Evolutionary conservation across 345 rosid genomes (phyloP), one percentile per base, ranked within the genome.

Genomic region (Acer saccharum): DNA sequence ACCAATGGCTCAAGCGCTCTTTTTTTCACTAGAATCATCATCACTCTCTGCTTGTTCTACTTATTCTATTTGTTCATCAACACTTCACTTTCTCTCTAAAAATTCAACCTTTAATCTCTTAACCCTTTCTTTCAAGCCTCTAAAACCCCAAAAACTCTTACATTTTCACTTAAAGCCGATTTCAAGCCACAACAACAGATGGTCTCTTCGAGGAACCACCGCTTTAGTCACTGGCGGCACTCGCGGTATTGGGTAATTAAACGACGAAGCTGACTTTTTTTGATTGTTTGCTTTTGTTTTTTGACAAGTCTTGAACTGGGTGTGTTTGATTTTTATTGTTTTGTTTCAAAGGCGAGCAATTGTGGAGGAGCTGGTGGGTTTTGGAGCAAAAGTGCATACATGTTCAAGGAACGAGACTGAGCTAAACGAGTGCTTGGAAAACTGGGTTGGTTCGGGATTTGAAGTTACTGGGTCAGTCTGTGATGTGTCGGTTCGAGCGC

Each of bases 371-470:
- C 75, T 94, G 65, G 86, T 75, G 23, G 88, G 86, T 50, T 85
- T 90, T 73, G 98, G 94, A 69, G 97, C 98, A 61, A 76, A 77
- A 75, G 91, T 94, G 67, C 91, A 92, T 78, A 90, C 94, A 2
- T 94, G 97, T 75, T 86, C 89, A 64, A 85, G 97, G 67, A 87
- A 86, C 62, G 87, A 76, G 77, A 76, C 41, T 13, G 93, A 92
- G 86, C 87, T 92, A 0, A 75, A 80, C 1, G 52, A 79, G 6
- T 79, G 86, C 81, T 63, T 94, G 78, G 57, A 78, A 39, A 90
- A 86, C 6, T 92, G 89, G 95, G 77, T n/a, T 44, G 79, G 27
- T 54, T 52, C 76, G 69, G 91, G 89, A 5, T 85, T 83, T 52
- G 73, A 63, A 16, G 88, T 90, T 65, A 78, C 80, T 27, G 98